Conservation (phyloP, 2,329 filamentous ascomycete species). For the Claviceps sp. region DNA sequence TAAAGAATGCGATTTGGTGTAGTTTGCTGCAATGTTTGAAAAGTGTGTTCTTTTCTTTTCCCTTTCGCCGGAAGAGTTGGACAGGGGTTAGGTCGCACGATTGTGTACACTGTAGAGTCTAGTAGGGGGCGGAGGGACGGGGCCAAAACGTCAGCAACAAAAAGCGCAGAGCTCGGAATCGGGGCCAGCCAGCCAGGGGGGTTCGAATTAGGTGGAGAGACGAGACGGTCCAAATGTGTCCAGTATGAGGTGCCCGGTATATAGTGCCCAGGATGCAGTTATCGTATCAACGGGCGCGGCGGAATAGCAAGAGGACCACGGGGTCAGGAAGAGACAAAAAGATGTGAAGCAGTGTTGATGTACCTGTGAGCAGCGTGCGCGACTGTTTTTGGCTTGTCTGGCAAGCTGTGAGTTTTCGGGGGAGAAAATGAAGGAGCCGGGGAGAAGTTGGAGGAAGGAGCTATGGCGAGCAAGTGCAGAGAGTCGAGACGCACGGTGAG, state of each 20-base stretch:
- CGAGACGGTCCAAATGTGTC: not conserved
- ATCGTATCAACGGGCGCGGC: not conserved
- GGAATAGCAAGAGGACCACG: not conserved
- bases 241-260: not conserved
- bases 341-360: slow-evolving; percentile 1
- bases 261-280: not conserved
- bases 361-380: slow-evolving; percentile 1
- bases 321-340: slow-evolving; percentile 5
- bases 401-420: not conserved
- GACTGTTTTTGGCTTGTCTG: not conserved
- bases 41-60: slow-evolving; percentile 3
- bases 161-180: slow-evolving; percentile 2
- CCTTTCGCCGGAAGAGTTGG: not conserved
- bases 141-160: slow-evolving; percentile 4
- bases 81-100: slow-evolving; percentile 5
- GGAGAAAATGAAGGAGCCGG: slow-evolving; percentile 2
- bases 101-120: slow-evolving; percentile 5
- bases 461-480: not conserved
- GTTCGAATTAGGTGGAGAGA: slow-evolving; percentile 1
- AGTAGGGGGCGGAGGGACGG: slow-evolving; percentile 4
- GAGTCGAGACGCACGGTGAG: not conserved
- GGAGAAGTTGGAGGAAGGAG: slow-evolving; percentile 4
- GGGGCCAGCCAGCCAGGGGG: not conserved
- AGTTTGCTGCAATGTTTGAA: slow-evolving; percentile 2
- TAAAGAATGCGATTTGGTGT: not conserved